Conservation (phyloP, 495 filamentous ascomycete species). For the Aspergillus baeticus region DNA sequence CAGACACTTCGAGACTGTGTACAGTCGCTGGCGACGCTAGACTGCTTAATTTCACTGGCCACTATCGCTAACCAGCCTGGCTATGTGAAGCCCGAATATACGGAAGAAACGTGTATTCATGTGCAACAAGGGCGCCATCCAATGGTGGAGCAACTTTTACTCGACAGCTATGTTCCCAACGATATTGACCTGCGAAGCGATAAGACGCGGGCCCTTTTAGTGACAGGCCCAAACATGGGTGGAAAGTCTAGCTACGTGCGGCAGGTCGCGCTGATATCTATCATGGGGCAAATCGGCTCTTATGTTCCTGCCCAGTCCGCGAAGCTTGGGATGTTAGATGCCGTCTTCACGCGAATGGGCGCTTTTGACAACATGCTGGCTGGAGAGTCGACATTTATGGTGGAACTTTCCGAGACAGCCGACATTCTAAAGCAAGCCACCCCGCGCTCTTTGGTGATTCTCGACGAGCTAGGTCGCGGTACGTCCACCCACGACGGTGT, state of each 20-base stretch:
- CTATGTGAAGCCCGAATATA: constrained; percentile 85
- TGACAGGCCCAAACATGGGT: constrained; percentile 98
- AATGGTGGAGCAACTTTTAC: constrained; percentile 90
- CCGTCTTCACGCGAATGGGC: constrained; percentile 95
- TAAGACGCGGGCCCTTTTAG: constrained; percentile 71
- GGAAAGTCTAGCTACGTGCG: constrained; percentile 95
- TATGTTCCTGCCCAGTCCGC: constrained; percentile 84
- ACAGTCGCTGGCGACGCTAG: constrained; percentile 79
- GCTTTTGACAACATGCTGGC: constrained; percentile 96
- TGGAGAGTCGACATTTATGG: constrained; percentile 96
- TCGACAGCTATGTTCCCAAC: constrained; percentile 90
- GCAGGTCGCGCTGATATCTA: constrained; percentile 83
- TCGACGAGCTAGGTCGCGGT: constrained; percentile 94
- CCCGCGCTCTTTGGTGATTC: constrained; percentile 74
- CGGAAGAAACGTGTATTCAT: constrained; percentile 63
- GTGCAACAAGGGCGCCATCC: constrained; percentile 84
- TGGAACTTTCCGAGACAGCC: constrained; percentile 88
- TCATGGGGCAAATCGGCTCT: constrained; percentile 93
- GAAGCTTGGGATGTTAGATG: constrained; percentile 77
- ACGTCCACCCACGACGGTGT: constrained; percentile 95
- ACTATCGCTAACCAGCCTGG: constrained; percentile 81
- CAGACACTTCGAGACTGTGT: constrained; percentile 87
- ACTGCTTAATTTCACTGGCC: constrained; percentile 86
- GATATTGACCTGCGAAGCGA: constrained; percentile 65
- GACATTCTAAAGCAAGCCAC: constrained; percentile 88